Conservation (phyloP, 805 yeast genomes). For the Kluyveromyces lactis region DNA sequence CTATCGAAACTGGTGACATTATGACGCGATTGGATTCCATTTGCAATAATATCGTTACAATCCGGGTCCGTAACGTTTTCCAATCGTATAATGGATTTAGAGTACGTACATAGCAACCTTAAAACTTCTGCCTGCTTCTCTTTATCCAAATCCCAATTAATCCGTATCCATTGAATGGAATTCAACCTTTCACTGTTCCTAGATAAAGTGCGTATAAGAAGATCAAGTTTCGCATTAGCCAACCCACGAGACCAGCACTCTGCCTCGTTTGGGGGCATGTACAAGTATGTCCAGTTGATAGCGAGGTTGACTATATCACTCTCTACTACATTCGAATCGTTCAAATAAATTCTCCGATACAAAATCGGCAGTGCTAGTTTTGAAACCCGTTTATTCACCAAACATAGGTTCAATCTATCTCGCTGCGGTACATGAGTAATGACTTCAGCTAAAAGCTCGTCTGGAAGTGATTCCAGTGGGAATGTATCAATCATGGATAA, state of each 20-base stretch:
- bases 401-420: constrained; percentile 25
- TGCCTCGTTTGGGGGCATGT: constrained; percentile 18
- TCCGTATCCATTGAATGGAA: constrained; percentile 31
- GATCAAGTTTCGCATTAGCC: constrained; percentile 25
- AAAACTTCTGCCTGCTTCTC: constrained; percentile 26
- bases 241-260: constrained; percentile 23
- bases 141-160: constrained; percentile 36
- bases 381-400: constrained; percentile 24
- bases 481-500: constrained; percentile 4
- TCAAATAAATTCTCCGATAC: constrained; percentile 33
- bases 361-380: constrained; percentile 26
- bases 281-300: constrained; percentile 33
- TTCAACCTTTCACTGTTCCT: constrained; percentile 18
- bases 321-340: constrained; percentile 34
- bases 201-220: constrained; percentile 22
- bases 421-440: constrained; percentile 30
- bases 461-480: constrained; percentile 18
- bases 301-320: constrained; percentile 30
- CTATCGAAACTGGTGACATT: constrained; percentile 28
- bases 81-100: constrained; percentile 26
- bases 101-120: constrained; percentile 20
- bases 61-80: constrained; percentile 36
- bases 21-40: constrained; percentile 18
- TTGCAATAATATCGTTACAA: constrained; percentile 30
- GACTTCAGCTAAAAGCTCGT: constrained; percentile 25